phyloP scores from a whole-genome alignment of 2,329 filamentous ascomycete genomes.

The Blastomyces gilchristii region DNA sequence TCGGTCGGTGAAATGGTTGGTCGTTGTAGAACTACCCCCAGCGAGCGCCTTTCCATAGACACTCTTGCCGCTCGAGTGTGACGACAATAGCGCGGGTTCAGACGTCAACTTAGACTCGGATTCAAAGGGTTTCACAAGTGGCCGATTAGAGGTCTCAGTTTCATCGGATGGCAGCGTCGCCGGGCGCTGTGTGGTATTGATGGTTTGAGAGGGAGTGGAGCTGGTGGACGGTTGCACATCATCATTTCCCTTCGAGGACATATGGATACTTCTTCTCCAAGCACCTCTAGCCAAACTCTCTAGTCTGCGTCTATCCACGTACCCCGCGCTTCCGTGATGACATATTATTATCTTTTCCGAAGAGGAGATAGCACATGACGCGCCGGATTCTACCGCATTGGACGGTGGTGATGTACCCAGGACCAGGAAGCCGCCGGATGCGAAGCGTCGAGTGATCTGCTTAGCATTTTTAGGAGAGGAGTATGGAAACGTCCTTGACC shows the following conservation, averaged over 20 bases:
- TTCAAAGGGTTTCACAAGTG: background rate
- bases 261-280: conserved; percentile 27
- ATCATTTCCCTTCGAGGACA: conserved; percentile 13
- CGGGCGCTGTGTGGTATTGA: background rate
- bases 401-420: conserved; percentile 33
- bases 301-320: conserved; percentile 16
- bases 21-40: conserved; percentile 7
- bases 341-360: conserved; percentile 23
- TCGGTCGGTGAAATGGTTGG: conserved; percentile 46
- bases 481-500: conserved; percentile 16
- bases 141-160: background rate
- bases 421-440: conserved; percentile 46
- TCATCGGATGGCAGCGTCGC: background rate
- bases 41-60: background rate
- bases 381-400: conserved; percentile 24
- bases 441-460: conserved; percentile 43
- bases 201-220: background rate
- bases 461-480: conserved; percentile 22
- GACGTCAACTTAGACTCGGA: background rate
- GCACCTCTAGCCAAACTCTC: conserved; percentile 16
- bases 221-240: background rate
- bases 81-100: background rate
- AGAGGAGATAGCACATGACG: conserved; percentile 23
- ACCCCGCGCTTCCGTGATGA: conserved; percentile 19
- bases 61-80: background rate